Percentiles rank a stretch among this genome's conserved stretches.
phyloP scores from a whole-genome alignment of 345 rosid species.

The Eucalyptus cloeziana region DNA sequence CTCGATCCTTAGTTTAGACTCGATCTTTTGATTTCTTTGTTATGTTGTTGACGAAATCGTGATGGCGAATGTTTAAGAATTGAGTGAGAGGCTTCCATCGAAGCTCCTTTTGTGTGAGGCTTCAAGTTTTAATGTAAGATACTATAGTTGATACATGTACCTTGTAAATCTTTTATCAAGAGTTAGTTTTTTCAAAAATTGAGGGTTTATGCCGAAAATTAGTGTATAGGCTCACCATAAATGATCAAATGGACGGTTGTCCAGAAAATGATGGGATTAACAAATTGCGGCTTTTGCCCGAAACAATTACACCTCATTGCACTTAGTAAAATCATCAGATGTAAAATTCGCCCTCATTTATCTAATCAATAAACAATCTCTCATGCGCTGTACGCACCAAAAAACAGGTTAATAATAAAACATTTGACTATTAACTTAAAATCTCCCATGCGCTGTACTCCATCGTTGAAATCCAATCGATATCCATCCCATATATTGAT shows the following conservation, averaged over 20 bases:
- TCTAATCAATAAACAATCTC: background rate
- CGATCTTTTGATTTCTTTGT: background rate
- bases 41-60: background rate
- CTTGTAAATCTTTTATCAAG: background rate
- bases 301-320: background rate
- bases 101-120: background rate
- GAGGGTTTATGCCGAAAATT: background rate
- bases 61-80: background rate
- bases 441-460: too few species aligned
- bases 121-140: background rate
- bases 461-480: too few species aligned
- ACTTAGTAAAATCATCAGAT: background rate
- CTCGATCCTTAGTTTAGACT: too few species aligned
- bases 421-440: too few species aligned
- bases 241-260: background rate
- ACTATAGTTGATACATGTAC: fast-evolving
- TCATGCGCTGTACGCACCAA: background rate
- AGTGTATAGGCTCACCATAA: background rate
- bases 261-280: background rate
- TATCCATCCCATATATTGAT: too few species aligned
- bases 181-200: background rate
- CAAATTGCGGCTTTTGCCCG: background rate
- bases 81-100: background rate
- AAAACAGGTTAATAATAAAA: background rate
- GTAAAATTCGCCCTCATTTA: background rate